Percentiles rank a stretch among this genome's conserved stretches.
Conservation (phyloP, 495 filamentous ascomycete species). For the Aspergillus haitiensis region DNA sequence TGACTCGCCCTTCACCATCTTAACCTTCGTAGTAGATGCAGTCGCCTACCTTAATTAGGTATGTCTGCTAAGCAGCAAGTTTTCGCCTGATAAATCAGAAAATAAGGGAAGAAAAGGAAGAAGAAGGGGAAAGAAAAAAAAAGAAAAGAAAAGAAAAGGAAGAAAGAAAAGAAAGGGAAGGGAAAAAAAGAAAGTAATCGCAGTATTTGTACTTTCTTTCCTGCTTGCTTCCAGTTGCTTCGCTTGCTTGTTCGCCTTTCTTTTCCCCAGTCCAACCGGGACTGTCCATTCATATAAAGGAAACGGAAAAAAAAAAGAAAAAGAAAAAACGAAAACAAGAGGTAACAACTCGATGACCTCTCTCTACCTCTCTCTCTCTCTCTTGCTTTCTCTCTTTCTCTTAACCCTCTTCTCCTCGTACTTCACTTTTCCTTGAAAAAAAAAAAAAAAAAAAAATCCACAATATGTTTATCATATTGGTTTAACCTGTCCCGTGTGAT, state of each 20-base stretch:
- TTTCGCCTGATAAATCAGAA: slow-evolving; percentile 10
- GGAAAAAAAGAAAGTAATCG: not conserved
- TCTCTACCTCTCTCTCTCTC: not conserved
- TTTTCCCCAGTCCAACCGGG: not conserved
- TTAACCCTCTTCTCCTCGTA: not conserved
- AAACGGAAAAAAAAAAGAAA: not conserved
- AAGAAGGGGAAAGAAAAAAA: slow-evolving; percentile 3
- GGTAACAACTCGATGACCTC: not conserved
- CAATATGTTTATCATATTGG: slow-evolving; percentile 1
- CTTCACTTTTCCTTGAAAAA: slow-evolving; percentile 1
- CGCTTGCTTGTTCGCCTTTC: not conserved
- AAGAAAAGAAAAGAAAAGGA: slow-evolving; percentile 1
- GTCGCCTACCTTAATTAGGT: slow-evolving; percentile 18
- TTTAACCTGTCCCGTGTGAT: slow-evolving; percentile 10
- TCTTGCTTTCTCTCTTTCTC: not conserved
- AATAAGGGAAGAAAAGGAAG: slow-evolving; percentile 1
- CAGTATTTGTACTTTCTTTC: not conserved
- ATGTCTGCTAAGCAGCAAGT: slow-evolving; percentile 13
- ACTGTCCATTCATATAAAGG: too few relatives aligned
- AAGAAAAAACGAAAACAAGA: not conserved
- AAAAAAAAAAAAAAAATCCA: not conserved
- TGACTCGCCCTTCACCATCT: slow-evolving; percentile 16
- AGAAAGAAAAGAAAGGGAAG: slow-evolving; percentile 12
- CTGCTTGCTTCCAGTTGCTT: not conserved
- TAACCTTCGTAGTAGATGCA: slow-evolving; percentile 18